phyloP scores from a whole-genome alignment of 805 yeast genomes.

The Clavispora vitiphila region DNA sequence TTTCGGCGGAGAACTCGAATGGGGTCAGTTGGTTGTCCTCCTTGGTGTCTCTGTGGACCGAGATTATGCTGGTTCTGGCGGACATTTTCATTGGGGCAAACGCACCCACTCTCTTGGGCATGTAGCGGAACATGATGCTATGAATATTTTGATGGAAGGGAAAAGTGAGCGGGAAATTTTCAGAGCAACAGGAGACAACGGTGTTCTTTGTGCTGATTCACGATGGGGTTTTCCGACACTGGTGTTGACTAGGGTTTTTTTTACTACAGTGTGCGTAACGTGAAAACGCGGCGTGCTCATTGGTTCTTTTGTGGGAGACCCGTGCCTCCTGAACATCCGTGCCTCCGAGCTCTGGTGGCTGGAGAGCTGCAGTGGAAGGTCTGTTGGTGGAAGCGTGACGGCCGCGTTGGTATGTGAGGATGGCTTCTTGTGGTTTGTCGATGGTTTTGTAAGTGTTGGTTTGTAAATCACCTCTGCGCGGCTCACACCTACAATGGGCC shows the following conservation, averaged over 20 bases:
- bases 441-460: too few relatives aligned
- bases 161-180: not conserved
- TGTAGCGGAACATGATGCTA: slow-evolving; percentile 19
- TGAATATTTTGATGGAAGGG: not conserved
- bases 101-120: slow-evolving; percentile 12
- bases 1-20: slow-evolving; percentile 67
- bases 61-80: slow-evolving; percentile 36
- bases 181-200: not conserved
- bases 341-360: too few relatives aligned
- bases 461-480: too few relatives aligned
- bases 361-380: too few relatives aligned
- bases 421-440: too few relatives aligned
- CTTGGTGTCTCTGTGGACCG: slow-evolving; percentile 71
- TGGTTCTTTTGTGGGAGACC: slow-evolving; percentile 13
- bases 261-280: slow-evolving; percentile 11
- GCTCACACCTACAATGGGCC: too few relatives aligned
- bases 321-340: slow-evolving; percentile 4
- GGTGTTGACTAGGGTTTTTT: not conserved
- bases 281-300: slow-evolving; percentile 12
- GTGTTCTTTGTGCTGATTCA: not conserved
- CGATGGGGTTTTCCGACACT: not conserved
- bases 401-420: too few relatives aligned
- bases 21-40: slow-evolving; percentile 63
- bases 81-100: slow-evolving; percentile 7
- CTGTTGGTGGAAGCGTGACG: too few relatives aligned